Base-by-base conservation (phyloP, 2,329 filamentous ascomycete species). In the Hansfordia pulvinata region DNA sequence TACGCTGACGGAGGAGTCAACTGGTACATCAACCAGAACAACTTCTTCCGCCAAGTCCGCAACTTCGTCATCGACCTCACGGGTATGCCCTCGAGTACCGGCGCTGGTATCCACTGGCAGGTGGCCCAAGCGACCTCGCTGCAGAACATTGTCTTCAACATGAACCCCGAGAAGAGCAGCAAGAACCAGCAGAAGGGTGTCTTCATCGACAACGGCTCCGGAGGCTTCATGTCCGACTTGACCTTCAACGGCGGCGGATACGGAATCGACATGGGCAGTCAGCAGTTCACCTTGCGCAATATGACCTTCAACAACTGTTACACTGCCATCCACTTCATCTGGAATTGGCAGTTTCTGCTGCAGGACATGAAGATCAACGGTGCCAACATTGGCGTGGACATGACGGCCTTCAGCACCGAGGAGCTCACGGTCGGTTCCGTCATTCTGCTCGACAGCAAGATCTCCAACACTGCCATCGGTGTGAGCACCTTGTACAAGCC, bases 331-430 rank as follows among this genome's bases (percentile, higher is more conserved):
- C 83, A 70, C 56, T 79, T 90, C 74, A 85, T 85, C 61, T 93
- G 84, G 84, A 82, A 88, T 58, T 93, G 84, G 84, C 62, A 74
- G 11, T 92, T 80, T 77, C 73, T 76, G 23, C 71, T 90, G 54
- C 83, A 88, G 47, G 78, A 70, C 19, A 40, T 92, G 19, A 65
- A 57, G 23, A 81, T 92, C 53, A 74, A 83, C 49, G 72, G 77
- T 47, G 82, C 77, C 46, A 56, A 60, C n/a, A 54, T 86, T 20
- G 84, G 81, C 29, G 59, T 92, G 35, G 79, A 92, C 53, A 83
- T 93, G 73, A 69, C 76, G 28, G 69, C 67, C 38, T 67, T 71
- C 25, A 69, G 62, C 15, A 49, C 58, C 17, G 56, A 62, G n/a
- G 39, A 44, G 39, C 80, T 90, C 56, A 78, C 73, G 8, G 85